Base-by-base conservation (phyloP, 2,329 filamentous ascomycete species). In the Trichoderma cornu-damae region DNA sequence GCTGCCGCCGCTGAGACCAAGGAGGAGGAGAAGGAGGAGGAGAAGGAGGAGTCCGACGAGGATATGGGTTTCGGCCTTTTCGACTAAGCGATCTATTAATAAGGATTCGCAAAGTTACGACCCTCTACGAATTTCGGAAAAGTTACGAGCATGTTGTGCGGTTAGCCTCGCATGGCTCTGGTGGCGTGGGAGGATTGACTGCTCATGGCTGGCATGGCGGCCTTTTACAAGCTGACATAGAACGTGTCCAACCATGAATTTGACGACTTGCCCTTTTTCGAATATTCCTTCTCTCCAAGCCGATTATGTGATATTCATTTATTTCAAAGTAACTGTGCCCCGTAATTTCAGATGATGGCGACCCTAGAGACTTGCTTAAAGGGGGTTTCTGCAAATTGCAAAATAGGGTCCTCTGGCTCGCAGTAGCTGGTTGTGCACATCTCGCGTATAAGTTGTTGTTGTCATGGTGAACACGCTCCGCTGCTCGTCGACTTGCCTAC, bases 1-100 rank as follows among this genome's bases (percentile, higher is more conserved):
- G 83, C 79, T 64, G 77, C 75, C 63, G 78, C 83, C 66, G 82
- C 81, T 72, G 89, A 94, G 84, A 84, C 90, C 92, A 89, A 81
- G 89, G 77, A 85, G 77, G 89, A 94, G 84, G 84, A 90, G 93
- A 89, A 81, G 89, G 77, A 85, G 77, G 81, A 84, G 77, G 68
- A 71, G 68, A 67, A 68, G 63, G 70, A 72, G 67, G 72, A 86
- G 80, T 86, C 84, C 76, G 84, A 87, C 77, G 86, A 87, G 76
- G 86, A 87, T 73, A 87, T 87, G 84, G 84, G 85, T 69, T 87
- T 88, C 80, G 85, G 85, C 82, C 85, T 88, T 65, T 87, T 87
- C 82, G 84, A 87, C 78, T 87, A 86, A 85, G 74, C 76, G 70
- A 61, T 67, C 64, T 61, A 61, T 62, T 59, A 58, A 44, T 51